Base-by-base conservation (phyloP, 805 yeast species). In the Millerozyma acaciae region DNA sequence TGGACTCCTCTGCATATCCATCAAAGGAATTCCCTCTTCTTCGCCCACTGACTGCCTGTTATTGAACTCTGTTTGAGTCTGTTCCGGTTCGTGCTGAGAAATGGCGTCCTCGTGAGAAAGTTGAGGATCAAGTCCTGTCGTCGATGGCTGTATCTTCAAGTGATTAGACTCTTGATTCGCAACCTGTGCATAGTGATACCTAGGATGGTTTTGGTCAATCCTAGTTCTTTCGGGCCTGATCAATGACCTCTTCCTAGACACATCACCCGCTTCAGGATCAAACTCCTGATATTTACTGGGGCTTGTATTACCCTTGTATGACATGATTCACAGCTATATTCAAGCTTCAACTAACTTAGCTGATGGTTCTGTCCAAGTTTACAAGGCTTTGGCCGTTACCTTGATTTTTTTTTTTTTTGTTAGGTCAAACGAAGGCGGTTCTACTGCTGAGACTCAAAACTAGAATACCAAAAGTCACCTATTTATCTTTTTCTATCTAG, bases 181-280 rank as follows among this genome's bases (percentile, higher is more conserved):
- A 23, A 79, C 78, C 45, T 81, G 87, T 9, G 84, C 73, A 56
- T 86, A 87, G 56, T 84, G 87, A 58, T 70, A 84, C 37, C 80
- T 76, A 3, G 90, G 93, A 53, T 84, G 84, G 33, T 70, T 72
- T n/a, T 75, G 77, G 46, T 77, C 70, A 42, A 77, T 72, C 33
- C 68, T 48, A 24, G 83, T 78, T 45, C 97, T 75, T 51, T 90
- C 97, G 3, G 95, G 94, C 40, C 86, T 73, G 20, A 90, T 83
- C 40, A 90, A 65, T 1, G 96, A 84, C 45, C 76, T 70, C 53
- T 81, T 84, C 36, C 81, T 51, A 27, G 59, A 52, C 13, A 72
- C 28, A 18, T 57, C 63, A 20, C 68, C 69, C 4, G 65, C 30
- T 40, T 66, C 72, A 6, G 60, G 65, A 45, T 66, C 72, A 38